Base-by-base conservation (phyloP, 192 early-diverging fungal species). In the Phlyctochytrium planicorne region DNA sequence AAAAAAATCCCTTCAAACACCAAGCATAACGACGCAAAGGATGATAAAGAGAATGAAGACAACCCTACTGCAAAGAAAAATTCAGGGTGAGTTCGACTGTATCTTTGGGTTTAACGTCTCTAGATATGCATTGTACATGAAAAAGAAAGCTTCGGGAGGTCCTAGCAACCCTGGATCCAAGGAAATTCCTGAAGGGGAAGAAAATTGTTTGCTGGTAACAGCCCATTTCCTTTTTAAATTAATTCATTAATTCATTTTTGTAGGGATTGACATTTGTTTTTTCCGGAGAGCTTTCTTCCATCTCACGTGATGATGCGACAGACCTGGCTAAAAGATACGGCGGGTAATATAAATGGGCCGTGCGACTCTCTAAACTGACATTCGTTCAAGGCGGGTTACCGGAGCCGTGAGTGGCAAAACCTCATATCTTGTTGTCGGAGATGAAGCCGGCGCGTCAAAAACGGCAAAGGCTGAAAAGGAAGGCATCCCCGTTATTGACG, bases 261-360 rank as follows among this genome's bases (percentile, higher is more conserved):
- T 37, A 75, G 57, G 92, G 89, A 20, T 68, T 88, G 59, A 88
- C 91, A 0, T 97, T 99, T 89, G 98, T 99, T 0, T 84, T 98
- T 50, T 93, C 96, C 2, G 98, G 98, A 52, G 93, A 98, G 53
- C 83, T 95, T 30, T 73, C 80, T 10, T 85, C 87, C 4, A 72
- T 98, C 16, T 82, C 87, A 1, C 85, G 93, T 12, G 88, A 93
- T 23, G 86, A 91, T 57, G 84, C 89, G 2, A 76, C 84, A 27
- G 91, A 95, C 76, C 74, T 98, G 23, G 88, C 95, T 23, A 97
- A 92, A 77, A 81, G 90, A 1, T 91, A 94, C 73, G 93, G 91
- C 61, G 95, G 92, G 79, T 90, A 71, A 66, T 65, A 70, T 40
- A 30, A 53, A 24, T 60, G 14, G 20, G 29, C 27, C 14, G 56